phyloP scores from a whole-genome alignment of 2,329 filamentous ascomycete species.

The Coleophoma cylindrospora region DNA sequence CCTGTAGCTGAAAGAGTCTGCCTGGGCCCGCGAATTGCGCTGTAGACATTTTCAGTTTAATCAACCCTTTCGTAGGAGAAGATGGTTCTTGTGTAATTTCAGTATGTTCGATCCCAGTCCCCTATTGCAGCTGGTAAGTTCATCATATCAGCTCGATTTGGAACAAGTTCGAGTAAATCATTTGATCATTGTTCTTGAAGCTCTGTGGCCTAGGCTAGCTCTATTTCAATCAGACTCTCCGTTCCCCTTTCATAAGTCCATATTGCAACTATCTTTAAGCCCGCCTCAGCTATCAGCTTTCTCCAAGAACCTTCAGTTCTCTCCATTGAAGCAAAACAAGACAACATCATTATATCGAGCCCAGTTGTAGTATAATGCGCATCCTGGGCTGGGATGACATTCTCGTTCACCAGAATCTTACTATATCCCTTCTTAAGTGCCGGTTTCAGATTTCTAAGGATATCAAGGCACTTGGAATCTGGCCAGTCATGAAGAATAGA shows the following conservation, averaged over 20 bases:
- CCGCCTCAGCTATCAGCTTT: conserved; percentile 11
- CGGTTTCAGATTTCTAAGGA: conserved; percentile 16
- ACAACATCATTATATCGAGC: conserved; percentile 20
- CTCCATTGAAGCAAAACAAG: conserved; percentile 12
- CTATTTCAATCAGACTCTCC: conserved; percentile 10
- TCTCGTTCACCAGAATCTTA: conserved; percentile 9
- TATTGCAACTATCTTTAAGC: conserved; percentile 8
- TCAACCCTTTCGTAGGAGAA: no score
- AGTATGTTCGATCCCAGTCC: no score
- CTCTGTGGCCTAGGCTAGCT: conserved; percentile 3
- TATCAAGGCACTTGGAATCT: conserved; percentile 16
- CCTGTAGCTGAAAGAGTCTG: no score
- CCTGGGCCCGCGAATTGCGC: no score
- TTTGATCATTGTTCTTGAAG: no score
- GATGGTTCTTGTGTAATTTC: no score
- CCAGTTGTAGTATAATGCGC: conserved; percentile 9
- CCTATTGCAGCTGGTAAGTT: no score
- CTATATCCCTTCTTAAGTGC: conserved; percentile 16
- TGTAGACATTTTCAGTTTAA: no score
- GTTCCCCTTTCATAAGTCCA: neutral
- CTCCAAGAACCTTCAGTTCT: conserved; percentile 14
- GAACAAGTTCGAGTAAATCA: no score
- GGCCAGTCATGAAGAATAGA: conserved; percentile 26
- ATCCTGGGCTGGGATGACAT: conserved; percentile 2
- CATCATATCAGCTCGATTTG: no score